Base-by-base conservation (phyloP, 2,329 filamentous ascomycete species). In the Chaetomium strumarium region DNA sequence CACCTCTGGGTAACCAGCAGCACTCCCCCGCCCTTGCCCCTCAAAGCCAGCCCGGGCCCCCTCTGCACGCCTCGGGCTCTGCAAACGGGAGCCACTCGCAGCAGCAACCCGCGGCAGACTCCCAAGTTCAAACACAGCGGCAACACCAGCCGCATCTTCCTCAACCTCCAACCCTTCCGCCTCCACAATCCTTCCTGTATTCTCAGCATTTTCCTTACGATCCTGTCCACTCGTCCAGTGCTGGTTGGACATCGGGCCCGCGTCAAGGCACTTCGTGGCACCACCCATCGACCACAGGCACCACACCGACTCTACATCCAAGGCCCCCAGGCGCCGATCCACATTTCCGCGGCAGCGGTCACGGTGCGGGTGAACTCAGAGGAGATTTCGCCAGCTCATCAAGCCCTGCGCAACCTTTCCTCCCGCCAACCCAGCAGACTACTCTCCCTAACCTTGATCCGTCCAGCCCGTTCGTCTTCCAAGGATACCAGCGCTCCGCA, bases 181-280 rank as follows among this genome's bases (percentile, higher is more conserved):
- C 40, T 33, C 36, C 52, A 12, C 48, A 55, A 16, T 46, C 49
- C 9, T 30, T 49, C 17, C 16, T n/a, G 29, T 45, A 44, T 29
- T 43, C 48, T 10, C 40, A 46, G 17, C 46, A 38, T 20, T 20
- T 46, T 16, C 44, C 45, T 37, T 52, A 52, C 53, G 49, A 55
- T 16, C 53, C 49, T 4, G 49, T 50, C 13, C 49, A 55, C 31
- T 45, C 47, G 2, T 33, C 43, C 20, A 51, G 42, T 19, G 20
- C 38, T 11, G 39, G 43, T 20, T 53, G 47, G 51, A 51, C 33
- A 16, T 39, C 33, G 14, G 38, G 14, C 19, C 31, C 40, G 17
- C 40, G 13, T 31, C 36, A 41, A 7, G 42, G n/a, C 41, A 19
- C 6, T 11, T 19, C 13, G 36, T 51, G 51, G 52, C 41, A 40